Conservation (phyloP, 768 basidiomycete genomes). For the Leccinellum luteum region DNA sequence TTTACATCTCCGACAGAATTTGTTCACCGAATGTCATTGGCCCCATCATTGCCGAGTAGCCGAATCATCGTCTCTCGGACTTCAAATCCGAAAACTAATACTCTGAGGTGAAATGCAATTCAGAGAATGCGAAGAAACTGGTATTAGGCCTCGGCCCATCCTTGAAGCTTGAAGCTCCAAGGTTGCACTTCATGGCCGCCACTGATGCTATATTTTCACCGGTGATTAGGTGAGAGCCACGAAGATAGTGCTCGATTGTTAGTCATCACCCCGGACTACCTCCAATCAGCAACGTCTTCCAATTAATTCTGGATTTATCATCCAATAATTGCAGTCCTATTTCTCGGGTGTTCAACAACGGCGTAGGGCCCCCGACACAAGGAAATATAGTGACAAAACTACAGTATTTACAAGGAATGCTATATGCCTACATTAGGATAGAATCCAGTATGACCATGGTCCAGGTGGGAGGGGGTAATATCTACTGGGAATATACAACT, state of each 20-base stretch:
- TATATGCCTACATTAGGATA: background rate
- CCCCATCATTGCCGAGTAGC: background rate
- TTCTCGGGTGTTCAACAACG: background rate
- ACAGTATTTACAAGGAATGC: background rate
- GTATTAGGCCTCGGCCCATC: background rate
- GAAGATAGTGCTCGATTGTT: no score
- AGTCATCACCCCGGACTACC: background rate
- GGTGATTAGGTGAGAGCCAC: background rate
- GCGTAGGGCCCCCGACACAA: background rate
- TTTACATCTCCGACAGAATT: background rate
- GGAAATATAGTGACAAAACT: background rate
- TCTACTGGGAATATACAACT: background rate
- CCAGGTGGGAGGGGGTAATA: background rate
- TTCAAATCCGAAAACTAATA: background rate
- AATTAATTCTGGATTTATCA: background rate
- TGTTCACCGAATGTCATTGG: background rate
- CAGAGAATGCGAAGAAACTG: no score
- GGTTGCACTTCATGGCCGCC: background rate
- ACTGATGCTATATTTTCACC: background rate
- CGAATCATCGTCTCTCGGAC: background rate
- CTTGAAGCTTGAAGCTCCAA: background rate
- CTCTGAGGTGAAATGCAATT: no score
- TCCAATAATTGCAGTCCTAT: background rate
- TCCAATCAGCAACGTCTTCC: background rate
- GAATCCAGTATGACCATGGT: background rate